These are phyloP conservation scores for Crithidia brevicula DNA, from an alignment of 208 protist genomes.

Conservation along the genomic window DNA sequence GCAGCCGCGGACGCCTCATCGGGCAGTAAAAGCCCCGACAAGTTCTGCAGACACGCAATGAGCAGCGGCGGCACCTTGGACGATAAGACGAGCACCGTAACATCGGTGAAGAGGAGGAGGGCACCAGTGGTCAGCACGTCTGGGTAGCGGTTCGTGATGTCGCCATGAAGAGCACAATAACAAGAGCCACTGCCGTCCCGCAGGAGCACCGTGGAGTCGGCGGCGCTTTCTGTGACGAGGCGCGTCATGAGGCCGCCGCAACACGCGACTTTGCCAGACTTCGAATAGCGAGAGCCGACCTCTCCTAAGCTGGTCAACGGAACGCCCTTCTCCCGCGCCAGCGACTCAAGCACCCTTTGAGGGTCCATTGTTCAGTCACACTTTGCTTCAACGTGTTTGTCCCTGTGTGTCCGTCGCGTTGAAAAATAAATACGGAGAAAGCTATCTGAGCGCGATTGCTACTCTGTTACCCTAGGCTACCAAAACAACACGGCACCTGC, in stretches of 20 bases:
- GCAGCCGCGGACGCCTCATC: slow-evolving; percentile 32
- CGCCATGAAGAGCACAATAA: slow-evolving; percentile 80
- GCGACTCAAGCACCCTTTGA: slow-evolving; percentile 55
- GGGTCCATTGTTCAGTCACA: slow-evolving; percentile 83
- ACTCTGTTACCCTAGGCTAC: too few relatives aligned
- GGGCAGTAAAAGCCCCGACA: slow-evolving; percentile 74
- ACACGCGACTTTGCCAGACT: slow-evolving; percentile 72
- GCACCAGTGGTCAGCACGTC: slow-evolving; percentile 69
- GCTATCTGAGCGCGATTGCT: too few relatives aligned
- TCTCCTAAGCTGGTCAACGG: slow-evolving; percentile 55
- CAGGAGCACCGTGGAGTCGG: slow-evolving; percentile 80
- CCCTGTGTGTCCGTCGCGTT: too few relatives aligned
- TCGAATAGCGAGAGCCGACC: slow-evolving; percentile 28
- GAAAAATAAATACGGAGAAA: too few relatives aligned
- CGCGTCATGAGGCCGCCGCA: slow-evolving; percentile 78
- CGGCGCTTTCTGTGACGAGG: slow-evolving; percentile 75
- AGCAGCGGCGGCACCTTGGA: slow-evolving; percentile 69
- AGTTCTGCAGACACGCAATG: slow-evolving; percentile 80
- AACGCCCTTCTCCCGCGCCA: slow-evolving; percentile 46
- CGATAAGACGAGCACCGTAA: slow-evolving; percentile 59
- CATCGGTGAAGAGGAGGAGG: slow-evolving; percentile 70
- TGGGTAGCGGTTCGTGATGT: slow-evolving; percentile 73
- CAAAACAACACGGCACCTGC: too few relatives aligned
- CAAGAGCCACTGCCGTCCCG: slow-evolving; percentile 64
- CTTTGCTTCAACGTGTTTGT: too few relatives aligned